Percentiles rank a stretch among this genome's conserved stretches.
Conservation (phyloP, 2,329 filamentous ascomycete species). For the Pestalotiopsis sp. region DNA sequence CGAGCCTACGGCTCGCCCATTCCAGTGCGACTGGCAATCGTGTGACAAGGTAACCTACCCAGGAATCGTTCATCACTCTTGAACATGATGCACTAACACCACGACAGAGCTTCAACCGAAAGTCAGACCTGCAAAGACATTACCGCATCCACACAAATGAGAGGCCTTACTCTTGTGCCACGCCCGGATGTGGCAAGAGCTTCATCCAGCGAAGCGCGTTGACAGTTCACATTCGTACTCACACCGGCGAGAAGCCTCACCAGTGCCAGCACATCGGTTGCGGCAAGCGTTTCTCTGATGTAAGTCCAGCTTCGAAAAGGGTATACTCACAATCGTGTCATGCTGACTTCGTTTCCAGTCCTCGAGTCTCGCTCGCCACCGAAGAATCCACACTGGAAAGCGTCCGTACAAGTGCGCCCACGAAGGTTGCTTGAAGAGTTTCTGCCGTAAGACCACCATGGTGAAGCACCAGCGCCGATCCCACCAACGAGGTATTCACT, state of each 20-base stretch:
- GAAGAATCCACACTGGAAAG: conserved; percentile 68
- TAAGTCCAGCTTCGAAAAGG: conserved; percentile 40
- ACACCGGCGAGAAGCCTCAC: conserved; percentile 74
- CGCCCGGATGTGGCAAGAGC: conserved; percentile 66
- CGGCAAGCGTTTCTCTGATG: conserved; percentile 71
- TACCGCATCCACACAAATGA: conserved; percentile 75
- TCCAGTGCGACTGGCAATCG: conserved; percentile 65
- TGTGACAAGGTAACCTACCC: conserved; percentile 59
- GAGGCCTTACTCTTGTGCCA: conserved; percentile 65
- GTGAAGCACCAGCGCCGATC: conserved; percentile 67
- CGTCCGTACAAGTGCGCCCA: conserved; percentile 67
- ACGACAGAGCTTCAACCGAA: conserved; percentile 70
- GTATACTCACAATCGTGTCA: not conserved
- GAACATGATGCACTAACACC: conserved; percentile 17
- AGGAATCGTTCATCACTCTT: not conserved
- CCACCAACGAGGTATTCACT: conserved; percentile 61
- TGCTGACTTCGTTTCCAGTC: conserved; percentile 45
- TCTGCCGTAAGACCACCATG: conserved; percentile 74
- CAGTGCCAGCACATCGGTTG: conserved; percentile 68
- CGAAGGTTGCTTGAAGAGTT: conserved; percentile 67
- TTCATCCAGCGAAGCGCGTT: conserved; percentile 73
- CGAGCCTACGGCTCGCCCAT: conserved; percentile 64
- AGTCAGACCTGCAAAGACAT: conserved; percentile 71
- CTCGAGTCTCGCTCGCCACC: conserved; percentile 66
- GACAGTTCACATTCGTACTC: conserved; percentile 71